These are phyloP conservation scores for Cladosporium phlei DNA, from an alignment of 2,329 filamentous ascomycete genomes.

Conservation along the genomic window DNA sequence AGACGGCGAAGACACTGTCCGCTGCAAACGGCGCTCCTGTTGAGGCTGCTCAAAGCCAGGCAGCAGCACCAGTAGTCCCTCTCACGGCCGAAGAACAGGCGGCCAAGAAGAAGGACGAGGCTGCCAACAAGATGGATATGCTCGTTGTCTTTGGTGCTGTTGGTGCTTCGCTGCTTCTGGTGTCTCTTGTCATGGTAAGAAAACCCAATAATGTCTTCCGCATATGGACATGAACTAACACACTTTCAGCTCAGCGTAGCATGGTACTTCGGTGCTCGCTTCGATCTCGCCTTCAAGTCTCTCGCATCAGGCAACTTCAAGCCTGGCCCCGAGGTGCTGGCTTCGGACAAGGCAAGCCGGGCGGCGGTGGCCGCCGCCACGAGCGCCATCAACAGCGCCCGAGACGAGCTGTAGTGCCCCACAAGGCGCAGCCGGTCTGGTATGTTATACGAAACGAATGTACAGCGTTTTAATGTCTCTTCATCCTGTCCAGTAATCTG, in stretches of 20 bases:
- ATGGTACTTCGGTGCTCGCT: constrained; percentile 75
- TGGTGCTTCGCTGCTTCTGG: constrained; percentile 61
- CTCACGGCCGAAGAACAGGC: constrained; percentile 52
- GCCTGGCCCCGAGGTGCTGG: not conserved
- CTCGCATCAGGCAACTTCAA: constrained; percentile 10
- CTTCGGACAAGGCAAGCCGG: not conserved
- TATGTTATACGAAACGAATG: constrained; percentile 6
- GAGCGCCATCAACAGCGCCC: constrained; percentile 1
- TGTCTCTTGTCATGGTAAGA: constrained; percentile 77
- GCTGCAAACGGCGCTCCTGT: too few relatives aligned
- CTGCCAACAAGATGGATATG: constrained; percentile 51
- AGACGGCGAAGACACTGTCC: constrained; percentile 58
- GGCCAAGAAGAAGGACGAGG: constrained; percentile 48
- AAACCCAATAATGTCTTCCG: not conserved
- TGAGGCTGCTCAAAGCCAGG: constrained; percentile 50
- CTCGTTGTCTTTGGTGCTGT: constrained; percentile 63
- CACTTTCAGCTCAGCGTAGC: constrained; percentile 64
- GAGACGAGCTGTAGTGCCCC: constrained; percentile 5
- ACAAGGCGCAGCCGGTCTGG: not conserved
- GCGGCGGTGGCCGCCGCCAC: not conserved
- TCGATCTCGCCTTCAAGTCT: constrained; percentile 58
- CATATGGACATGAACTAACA: constrained; percentile 10
- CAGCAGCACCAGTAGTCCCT: constrained; percentile 40
- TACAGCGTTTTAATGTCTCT: constrained; percentile 12
- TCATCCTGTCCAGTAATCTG: not conserved